Evolutionary conservation across 495 filamentous ascomycete genomes (phyloP), one percentile per base, ranked within the genome.

Genomic region (Sporormia fimetaria): DNA sequence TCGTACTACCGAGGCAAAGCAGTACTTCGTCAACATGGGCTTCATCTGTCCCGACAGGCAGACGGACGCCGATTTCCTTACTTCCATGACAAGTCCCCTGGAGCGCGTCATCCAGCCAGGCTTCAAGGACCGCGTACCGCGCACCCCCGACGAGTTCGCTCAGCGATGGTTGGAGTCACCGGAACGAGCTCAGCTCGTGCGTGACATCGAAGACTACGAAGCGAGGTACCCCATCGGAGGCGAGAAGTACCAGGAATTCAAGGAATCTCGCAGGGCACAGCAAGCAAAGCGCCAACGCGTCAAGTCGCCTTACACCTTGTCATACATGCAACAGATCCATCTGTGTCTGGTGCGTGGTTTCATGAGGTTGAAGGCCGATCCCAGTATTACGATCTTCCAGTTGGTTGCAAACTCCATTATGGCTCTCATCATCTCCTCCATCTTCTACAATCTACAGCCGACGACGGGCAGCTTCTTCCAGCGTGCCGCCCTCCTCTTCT

Each of bases 401-500:
- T 64, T 90, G 8, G 67, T 93, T 48, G 83, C 78, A 21, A 90
- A 93, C 53, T 67, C 69, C 37, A 55, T 71, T 51, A 79, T 88
- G 73, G 67, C 82, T 11, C 62, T 94, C 16, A 78, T 95, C 57
- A 73, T 93, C 52, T 71, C 78, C 14, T 81, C 73, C 50, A 75
- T 94, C 29, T 95, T 93, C 63, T 88, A 77, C 62, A 78, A 92
- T 47, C 56, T 90, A 6, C 55, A 67, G 12, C 54, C 63, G 3
- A 67, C 66, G 10, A 83, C 85, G 0, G 53, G 56, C 21, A 80
- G 72, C 57, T 88, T 93, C 63, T 95, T 76, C 65, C 67, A 71
- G 40, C 73, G 83, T 14, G 84, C 81, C n/a, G 80, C 80, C 30
- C 63, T 94, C 3, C 64, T 95, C 7, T 95, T 94, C 69, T 92